Evolutionary conservation across 2,329 filamentous ascomycete genomes (phyloP), one percentile per base, ranked within the genome.

Genomic region (Hypoxylon sp.): DNA sequence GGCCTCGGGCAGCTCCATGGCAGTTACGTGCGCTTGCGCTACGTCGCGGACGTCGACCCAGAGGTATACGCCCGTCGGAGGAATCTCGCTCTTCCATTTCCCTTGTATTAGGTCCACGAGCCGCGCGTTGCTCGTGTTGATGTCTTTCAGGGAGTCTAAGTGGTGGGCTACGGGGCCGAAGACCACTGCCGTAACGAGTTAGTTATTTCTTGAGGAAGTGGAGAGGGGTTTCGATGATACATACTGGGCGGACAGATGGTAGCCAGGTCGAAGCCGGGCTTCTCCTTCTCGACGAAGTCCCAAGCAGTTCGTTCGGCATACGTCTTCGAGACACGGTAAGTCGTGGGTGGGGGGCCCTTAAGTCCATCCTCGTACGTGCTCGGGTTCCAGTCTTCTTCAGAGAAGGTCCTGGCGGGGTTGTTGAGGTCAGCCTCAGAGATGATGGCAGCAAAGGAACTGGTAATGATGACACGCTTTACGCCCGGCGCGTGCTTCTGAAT

Each of bases 391-490:
- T 82, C 81, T 64, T 73, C 77, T 74, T 82, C 87, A 63, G 74
- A 80, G 69, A 82, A 87, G 27, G 75, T 76, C 34, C 78, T 79
- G 29, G 52, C 65, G 0, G 81, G 76, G 73, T 85, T 79, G 2
- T 55, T 52, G 8, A 82, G 62, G 47, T 76, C 74, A 14, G 73
- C 68, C 39, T 79, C 78, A 65, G 82, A 74, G 14, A 87, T 47
- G 70, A 87, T 82, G 65, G 85, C 80, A 19, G 85, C 85, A 74
- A 87, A 87, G 32, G 85, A 87, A 37, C 83, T 85, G 14, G 85
- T 88, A 48, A 89, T 76, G 60, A 91, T 89, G 12, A 96, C 90
- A 64, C 90, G 86, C 80, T 90, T 92, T 55, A 96, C 91, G 5
- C 69, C 69, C 0, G 85, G 85, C 0, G 85, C 74, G 75, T 86